Evolutionary conservation across 192 early-diverging fungal species (phyloP).

Genomic region (Coemansia sp.): DNA sequence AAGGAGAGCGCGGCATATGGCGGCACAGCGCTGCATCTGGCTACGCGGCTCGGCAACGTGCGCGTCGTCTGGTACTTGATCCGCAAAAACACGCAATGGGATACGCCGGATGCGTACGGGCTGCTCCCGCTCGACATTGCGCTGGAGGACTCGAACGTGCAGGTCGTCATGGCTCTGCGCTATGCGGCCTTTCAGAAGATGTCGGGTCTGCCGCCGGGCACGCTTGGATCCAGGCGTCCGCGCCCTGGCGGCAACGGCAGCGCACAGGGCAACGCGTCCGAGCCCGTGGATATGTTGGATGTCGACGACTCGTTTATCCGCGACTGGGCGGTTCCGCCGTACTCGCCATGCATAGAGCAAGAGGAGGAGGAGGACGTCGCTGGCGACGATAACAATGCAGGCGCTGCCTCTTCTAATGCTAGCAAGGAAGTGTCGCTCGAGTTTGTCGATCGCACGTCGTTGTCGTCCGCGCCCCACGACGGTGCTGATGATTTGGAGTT

Average conservation of each 20-base stretch:
- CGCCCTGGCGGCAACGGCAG: conserved; percentile 3
- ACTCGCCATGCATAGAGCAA: conserved; percentile 18
- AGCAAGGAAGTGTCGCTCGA: conserved; percentile 4
- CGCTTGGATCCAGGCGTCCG: conserved; percentile 23
- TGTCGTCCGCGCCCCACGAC: not conserved
- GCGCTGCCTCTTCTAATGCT: not conserved
- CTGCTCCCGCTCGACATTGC: conserved; percentile 55
- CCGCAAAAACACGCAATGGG: conserved; percentile 70
- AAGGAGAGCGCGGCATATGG: conserved; percentile 38
- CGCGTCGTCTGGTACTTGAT: conserved; percentile 67
- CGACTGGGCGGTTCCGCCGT: conserved; percentile 50
- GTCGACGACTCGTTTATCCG: conserved; percentile 51
- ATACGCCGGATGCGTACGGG: conserved; percentile 67
- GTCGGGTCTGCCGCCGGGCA: conserved; percentile 43
- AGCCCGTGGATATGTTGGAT: conserved; percentile 48
- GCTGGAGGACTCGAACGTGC: conserved; percentile 49
- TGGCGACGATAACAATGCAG: not conserved
- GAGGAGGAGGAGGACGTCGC: not conserved
- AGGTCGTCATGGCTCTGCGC: conserved; percentile 54
- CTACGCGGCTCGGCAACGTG: conserved; percentile 69
- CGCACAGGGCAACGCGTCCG: conserved; percentile 3
- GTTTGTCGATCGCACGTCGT: conserved; percentile 17
- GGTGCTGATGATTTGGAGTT: conserved; percentile 22
- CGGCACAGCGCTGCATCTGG: conserved; percentile 71
- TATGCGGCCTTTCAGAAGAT: conserved; percentile 54